Evolutionary conservation across 441 rosid species (phyloP).

Genomic region (Populus hybrid): DNA sequence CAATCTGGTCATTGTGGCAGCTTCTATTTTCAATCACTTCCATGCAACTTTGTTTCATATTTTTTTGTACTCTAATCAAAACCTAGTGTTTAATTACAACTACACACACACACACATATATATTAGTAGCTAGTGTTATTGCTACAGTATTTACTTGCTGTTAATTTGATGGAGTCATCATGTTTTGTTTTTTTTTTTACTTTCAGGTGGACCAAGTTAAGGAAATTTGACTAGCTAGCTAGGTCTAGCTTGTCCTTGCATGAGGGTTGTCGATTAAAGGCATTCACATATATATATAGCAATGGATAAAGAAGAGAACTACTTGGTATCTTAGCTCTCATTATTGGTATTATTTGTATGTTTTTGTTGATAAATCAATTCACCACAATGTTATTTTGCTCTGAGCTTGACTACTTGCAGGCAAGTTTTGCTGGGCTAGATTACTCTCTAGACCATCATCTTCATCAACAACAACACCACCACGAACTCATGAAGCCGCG

Average conservation of each 20-base stretch:
- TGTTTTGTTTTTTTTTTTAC: too few species aligned
- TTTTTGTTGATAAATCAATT: constrained; percentile 22
- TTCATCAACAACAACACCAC: constrained; percentile 29
- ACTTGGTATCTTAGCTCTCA: constrained; percentile 44
- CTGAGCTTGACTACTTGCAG: constrained; percentile 33
- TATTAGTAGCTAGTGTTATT: not conserved
- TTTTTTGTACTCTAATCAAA: not conserved
- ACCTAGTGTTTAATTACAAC: not conserved
- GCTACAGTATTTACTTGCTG: not conserved
- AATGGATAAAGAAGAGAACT: constrained; percentile 17
- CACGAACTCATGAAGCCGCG: constrained; percentile 26
- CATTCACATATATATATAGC: not conserved
- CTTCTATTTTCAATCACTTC: not conserved
- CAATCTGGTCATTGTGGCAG: not conserved
- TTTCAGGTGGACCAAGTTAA: not conserved
- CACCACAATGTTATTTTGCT: constrained; percentile 26
- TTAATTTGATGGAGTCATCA: not conserved
- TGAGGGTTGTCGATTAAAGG: not conserved
- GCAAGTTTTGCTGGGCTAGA: constrained; percentile 34
- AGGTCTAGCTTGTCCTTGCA: not conserved
- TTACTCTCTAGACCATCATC: constrained; percentile 39
- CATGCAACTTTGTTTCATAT: not conserved
- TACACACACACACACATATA: not conserved
- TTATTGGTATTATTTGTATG: constrained; percentile 14
- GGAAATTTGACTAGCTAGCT: not conserved